Evolutionary conservation across 1,284 basidiomycete species (phyloP).

Genomic region (Lentinus polychrous): DNA sequence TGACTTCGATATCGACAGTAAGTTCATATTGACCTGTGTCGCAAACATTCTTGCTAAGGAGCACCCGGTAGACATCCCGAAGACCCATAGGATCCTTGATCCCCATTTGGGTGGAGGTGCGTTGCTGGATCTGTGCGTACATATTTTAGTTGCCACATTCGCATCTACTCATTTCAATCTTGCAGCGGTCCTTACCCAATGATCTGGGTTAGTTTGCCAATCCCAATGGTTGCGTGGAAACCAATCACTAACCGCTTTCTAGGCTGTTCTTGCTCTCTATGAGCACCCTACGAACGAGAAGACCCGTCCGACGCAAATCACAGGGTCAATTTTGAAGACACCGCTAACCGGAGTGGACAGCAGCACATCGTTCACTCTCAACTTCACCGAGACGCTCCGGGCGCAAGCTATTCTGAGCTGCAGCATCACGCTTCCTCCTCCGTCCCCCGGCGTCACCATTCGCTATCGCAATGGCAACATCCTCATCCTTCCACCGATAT

Average conservation of each 20-base stretch:
- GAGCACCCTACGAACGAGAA: slow-evolving; percentile 68
- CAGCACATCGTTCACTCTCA: slow-evolving; percentile 70
- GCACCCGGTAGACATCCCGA: slow-evolving; percentile 46
- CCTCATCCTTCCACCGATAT: slow-evolving; percentile 54
- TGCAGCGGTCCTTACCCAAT: slow-evolving; percentile 75
- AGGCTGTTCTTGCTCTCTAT: slow-evolving; percentile 75
- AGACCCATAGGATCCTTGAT: slow-evolving; percentile 72
- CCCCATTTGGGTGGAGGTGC: slow-evolving; percentile 81
- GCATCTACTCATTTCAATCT: neutral
- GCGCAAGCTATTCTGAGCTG: slow-evolving; percentile 66
- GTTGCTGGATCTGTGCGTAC: slow-evolving; percentile 70
- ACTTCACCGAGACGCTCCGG: slow-evolving; percentile 49
- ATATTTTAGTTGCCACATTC: neutral
- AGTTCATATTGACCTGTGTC: slow-evolving; percentile 21
- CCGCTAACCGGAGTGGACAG: slow-evolving; percentile 75
- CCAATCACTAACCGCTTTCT: neutral
- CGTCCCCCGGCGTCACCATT: slow-evolving; percentile 47
- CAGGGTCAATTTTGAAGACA: slow-evolving; percentile 64
- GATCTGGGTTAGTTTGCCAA: slow-evolving; percentile 52
- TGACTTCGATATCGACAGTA: slow-evolving; percentile 68
- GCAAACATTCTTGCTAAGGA: neutral
- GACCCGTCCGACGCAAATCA: slow-evolving; percentile 48
- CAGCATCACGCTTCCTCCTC: slow-evolving; percentile 45
- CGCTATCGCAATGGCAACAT: slow-evolving; percentile 68
- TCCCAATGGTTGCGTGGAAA: neutral